Conservation (phyloP, 352 stramenopile genomes). For the Pythium phragmiticola region DNA sequence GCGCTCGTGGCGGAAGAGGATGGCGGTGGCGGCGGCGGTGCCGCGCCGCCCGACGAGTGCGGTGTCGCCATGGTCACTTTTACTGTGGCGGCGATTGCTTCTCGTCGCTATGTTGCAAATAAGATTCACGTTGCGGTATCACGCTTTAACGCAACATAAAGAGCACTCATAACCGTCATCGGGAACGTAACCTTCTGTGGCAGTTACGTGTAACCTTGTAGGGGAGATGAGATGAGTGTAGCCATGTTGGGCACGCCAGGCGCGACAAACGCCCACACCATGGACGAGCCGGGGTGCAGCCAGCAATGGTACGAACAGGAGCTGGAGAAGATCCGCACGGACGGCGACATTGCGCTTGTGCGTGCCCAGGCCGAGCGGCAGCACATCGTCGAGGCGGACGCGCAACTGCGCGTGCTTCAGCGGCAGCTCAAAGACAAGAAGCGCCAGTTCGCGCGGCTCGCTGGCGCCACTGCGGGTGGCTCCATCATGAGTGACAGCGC, state of each 20-base stretch:
- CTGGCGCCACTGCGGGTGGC: background rate
- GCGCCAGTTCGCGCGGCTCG: constrained; percentile 52
- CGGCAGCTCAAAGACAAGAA: constrained; percentile 86
- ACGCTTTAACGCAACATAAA: too few species aligned
- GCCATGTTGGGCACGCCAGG: background rate
- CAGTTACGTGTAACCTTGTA: too few species aligned
- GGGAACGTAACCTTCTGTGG: too few species aligned
- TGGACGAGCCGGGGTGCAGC: constrained; percentile 20
- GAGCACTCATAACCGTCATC: too few species aligned
- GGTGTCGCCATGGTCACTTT: constrained; percentile 2
- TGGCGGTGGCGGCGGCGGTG: background rate
- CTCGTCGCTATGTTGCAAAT: background rate
- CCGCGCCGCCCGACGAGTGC: background rate
- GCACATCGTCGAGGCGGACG: constrained; percentile 81
- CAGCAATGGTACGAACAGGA: constrained; percentile 60
- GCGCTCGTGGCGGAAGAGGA: background rate
- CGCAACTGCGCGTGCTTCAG: constrained; percentile 83
- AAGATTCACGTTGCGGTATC: background rate
- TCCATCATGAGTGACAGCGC: constrained; percentile 18
- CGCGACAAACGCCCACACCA: background rate
- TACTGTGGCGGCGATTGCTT: background rate
- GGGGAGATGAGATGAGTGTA: background rate
- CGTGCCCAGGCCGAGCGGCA: constrained; percentile 86
- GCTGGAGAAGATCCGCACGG: constrained; percentile 85
- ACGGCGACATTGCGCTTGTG: constrained; percentile 64